Conservation (phyloP, 2,329 filamentous ascomycete species). For the Hymenoscyphus linearis region DNA sequence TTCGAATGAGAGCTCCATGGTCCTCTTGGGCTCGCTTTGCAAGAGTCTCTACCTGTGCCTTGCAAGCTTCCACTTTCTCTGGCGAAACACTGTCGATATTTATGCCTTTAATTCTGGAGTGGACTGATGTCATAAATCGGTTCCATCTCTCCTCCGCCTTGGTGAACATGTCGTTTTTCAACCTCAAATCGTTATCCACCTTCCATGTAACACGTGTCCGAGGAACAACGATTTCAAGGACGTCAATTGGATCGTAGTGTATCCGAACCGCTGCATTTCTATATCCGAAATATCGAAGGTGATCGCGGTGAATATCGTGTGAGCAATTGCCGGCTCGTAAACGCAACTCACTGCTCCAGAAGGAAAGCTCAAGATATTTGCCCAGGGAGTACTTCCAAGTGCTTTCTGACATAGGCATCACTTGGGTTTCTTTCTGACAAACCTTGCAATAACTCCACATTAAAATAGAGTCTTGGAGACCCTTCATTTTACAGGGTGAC, state of each 20-base stretch:
- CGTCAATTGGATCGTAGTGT: slow-evolving; percentile 86
- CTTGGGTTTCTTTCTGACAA: slow-evolving; percentile 84
- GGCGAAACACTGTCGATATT: slow-evolving; percentile 85
- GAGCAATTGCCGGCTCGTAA: slow-evolving; percentile 71
- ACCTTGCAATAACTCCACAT: slow-evolving; percentile 98
- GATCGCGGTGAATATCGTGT: slow-evolving; percentile 88
- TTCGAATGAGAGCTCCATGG: slow-evolving; percentile 64
- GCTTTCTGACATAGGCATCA: slow-evolving; percentile 84
- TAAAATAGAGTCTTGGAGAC: slow-evolving; percentile 69
- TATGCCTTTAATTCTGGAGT: slow-evolving; percentile 77
- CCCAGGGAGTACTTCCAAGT: slow-evolving; percentile 99
- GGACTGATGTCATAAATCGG: slow-evolving; percentile 84
- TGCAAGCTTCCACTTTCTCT: slow-evolving; percentile 79
- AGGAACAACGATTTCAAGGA: slow-evolving; percentile 92
- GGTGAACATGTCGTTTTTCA: slow-evolving; percentile 88
- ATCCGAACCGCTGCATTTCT: slow-evolving; percentile 80
- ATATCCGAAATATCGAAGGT: slow-evolving; percentile 87
- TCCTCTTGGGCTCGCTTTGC: slow-evolving; percentile 79
- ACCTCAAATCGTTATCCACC: slow-evolving; percentile 83
- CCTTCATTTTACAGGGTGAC: slow-evolving; percentile 59
- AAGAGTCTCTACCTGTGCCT: slow-evolving; percentile 72
- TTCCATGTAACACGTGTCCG: slow-evolving; percentile 93
- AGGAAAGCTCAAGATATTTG: slow-evolving; percentile 95
- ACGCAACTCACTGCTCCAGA: slow-evolving; percentile 84
- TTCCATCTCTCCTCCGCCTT: slow-evolving; percentile 77